Evolutionary conservation across 75 land plant species (phyloP), one percentile per base, ranked within the genome.

Genomic region (Sequoia sempervirens): DNA sequence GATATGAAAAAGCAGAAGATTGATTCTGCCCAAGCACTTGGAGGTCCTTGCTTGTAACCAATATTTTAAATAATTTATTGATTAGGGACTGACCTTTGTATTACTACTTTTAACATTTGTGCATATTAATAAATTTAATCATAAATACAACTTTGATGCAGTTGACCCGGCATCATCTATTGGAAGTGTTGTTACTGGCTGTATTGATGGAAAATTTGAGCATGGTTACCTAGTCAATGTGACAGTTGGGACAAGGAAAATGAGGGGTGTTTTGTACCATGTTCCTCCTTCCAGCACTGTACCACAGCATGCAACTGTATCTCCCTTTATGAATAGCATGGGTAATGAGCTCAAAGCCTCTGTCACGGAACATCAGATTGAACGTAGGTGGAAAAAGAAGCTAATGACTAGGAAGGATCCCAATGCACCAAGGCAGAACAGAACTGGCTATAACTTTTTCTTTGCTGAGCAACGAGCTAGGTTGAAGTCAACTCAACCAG

Each of bases 131-230:
- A 82, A 40, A 28, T 41, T 85, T 13, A 26, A 83, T 6, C 86
- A 87, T 30, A 83, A 85, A 76, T 85, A 41, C 32, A 26, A 18
- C 38, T 79, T 83, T 41, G 85, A 23, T 83, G 86, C 53, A 46
- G 84, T 78, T 78, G 80, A 82, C 43, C 86, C 86, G 17, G 85
- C 74, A 10, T 82, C 84, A 43, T 85, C 86, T 7, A 52, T 88
- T 83, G 90, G 90, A 46, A 43, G 61, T 38, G 73, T 75, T 41
- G 87, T 90, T 45, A 83, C 87, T 69, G 97, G 96, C 52, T 83
- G 69, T 23, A 94, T 94, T 50, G 92, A 96, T 82, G 95, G 90
- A 50, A 96, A 96, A 81, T 92, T 94, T 86, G 96, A 93, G 45
- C 82, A 90, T 86, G 98, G 96, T 28, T 96, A 96, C 85, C 82